Conservation (phyloP, 2,329 filamentous ascomycete genomes). For the Ophiostoma perfectum region DNA sequence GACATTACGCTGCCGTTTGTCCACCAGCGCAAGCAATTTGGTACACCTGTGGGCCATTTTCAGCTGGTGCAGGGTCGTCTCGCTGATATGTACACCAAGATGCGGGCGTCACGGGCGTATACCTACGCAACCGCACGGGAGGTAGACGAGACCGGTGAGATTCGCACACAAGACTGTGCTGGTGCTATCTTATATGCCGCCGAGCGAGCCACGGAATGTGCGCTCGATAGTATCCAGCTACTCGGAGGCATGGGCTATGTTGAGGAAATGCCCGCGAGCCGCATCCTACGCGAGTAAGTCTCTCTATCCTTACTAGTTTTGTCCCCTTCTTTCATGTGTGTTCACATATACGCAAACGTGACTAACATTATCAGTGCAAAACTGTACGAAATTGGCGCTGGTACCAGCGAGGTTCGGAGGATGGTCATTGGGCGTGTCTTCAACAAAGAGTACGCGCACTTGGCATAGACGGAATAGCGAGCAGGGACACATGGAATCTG, state of each 20-base stretch:
- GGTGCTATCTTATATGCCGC: conserved; percentile 91
- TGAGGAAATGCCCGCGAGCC: conserved; percentile 87
- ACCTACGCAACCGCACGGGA: conserved; percentile 76
- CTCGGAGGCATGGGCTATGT: conserved; percentile 94
- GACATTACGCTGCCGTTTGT: conserved; percentile 84
- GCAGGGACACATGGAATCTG: too few species aligned
- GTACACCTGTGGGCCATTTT: conserved; percentile 78
- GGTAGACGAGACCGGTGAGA: conserved; percentile 68
- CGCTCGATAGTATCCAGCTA: conserved; percentile 83
- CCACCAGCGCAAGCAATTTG: conserved; percentile 86
- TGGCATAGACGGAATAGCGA: conserved; percentile 4
- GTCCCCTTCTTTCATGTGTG: too few species aligned
- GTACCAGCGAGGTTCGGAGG: conserved; percentile 85
- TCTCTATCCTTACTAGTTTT: neutral
- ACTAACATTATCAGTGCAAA: conserved; percentile 49
- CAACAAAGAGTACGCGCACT: conserved; percentile 69
- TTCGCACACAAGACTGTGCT: conserved; percentile 87
- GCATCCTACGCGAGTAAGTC: conserved; percentile 66
- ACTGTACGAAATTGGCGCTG: conserved; percentile 94
- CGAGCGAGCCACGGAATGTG: conserved; percentile 80
- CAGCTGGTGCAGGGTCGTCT: conserved; percentile 90
- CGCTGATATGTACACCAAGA: conserved; percentile 96
- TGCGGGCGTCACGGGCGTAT: conserved; percentile 76
- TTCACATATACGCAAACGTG: neutral
- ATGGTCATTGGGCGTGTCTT: conserved; percentile 94